Evolutionary conservation across 768 basidiomycete genomes (phyloP).

Genomic region (Mycena haematopus): DNA sequence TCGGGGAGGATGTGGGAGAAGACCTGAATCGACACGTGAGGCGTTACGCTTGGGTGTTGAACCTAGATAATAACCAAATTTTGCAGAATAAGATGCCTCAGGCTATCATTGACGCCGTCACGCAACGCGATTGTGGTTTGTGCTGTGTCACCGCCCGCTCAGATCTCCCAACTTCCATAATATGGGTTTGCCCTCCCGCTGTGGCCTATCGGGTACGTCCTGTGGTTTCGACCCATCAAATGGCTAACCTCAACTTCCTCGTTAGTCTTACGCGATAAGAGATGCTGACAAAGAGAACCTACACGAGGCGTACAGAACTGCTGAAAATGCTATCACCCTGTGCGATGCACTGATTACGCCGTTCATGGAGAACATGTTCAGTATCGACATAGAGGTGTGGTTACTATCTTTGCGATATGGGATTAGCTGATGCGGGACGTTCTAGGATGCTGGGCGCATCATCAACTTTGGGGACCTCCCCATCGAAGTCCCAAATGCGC

Average conservation of each 20-base stretch:
- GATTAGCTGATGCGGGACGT: neutral
- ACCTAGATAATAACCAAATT: neutral
- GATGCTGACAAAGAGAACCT: neutral
- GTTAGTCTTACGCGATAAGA: neutral
- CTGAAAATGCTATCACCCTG: constrained; percentile 8
- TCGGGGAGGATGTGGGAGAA: neutral
- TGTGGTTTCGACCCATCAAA: neutral
- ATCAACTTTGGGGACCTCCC: constrained; percentile 11
- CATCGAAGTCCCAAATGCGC: neutral
- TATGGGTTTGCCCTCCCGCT: constrained; percentile 5
- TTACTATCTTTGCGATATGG: neutral
- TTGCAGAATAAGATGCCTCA: constrained; percentile 5
- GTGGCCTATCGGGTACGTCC: neutral
- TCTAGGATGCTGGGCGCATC: constrained; percentile 2
- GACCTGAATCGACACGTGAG: neutral
- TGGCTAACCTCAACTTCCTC: neutral
- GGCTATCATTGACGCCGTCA: neutral
- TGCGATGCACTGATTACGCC: neutral
- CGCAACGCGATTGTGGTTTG: neutral
- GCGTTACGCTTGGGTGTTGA: neutral
- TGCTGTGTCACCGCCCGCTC: constrained; percentile 11
- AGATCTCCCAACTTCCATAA: neutral
- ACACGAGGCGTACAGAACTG: neutral
- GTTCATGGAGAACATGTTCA: constrained; percentile 11
- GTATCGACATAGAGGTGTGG: constrained; percentile 6